A percentile compares a stretch with the other conserved stretches of the same genome.
Conservation (phyloP, 306 rosid genomes). For the Gastrolobium villosum region DNA sequence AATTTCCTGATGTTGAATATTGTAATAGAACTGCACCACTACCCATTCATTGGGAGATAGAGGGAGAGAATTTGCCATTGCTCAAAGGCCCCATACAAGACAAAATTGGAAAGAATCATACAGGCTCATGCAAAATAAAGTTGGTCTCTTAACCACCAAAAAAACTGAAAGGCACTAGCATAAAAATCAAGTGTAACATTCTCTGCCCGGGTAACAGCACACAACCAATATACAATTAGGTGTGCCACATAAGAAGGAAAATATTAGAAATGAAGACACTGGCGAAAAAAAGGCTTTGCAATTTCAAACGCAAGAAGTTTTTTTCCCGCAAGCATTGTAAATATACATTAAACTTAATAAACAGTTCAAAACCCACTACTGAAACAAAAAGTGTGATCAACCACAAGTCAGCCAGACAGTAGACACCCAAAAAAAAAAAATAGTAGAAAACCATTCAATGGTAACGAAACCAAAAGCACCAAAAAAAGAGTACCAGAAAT, state of each 20-base stretch:
- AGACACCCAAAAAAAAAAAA: background rate
- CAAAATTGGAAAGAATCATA: conserved; percentile 19
- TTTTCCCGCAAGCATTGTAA: background rate
- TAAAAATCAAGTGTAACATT: background rate
- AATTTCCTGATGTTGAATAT: background rate
- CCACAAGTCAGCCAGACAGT: conserved; percentile 14
- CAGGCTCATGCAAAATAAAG: background rate
- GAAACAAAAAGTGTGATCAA: conserved; percentile 28
- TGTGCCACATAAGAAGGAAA: background rate
- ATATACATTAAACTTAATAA: background rate
- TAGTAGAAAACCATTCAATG: conserved; percentile 20
- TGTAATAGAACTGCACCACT: background rate
- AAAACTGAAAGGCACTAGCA: conserved; percentile 12
- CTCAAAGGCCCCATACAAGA: conserved; percentile 17
- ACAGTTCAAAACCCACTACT: conserved; percentile 6
- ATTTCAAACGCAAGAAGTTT: background rate
- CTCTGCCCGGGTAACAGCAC: conserved; percentile 1
- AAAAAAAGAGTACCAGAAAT: conserved; percentile 74
- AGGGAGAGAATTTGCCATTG: background rate
- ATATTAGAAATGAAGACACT: background rate
- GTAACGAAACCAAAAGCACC: conserved; percentile 10
- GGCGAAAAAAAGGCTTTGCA: background rate
- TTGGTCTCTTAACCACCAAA: background rate
- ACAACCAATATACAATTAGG: conserved; percentile 8
- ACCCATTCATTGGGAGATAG: background rate